These are phyloP conservation scores for Ascochyta rabiei DNA, from an alignment of 2,329 filamentous ascomycete genomes.

Conservation along the genomic window DNA sequence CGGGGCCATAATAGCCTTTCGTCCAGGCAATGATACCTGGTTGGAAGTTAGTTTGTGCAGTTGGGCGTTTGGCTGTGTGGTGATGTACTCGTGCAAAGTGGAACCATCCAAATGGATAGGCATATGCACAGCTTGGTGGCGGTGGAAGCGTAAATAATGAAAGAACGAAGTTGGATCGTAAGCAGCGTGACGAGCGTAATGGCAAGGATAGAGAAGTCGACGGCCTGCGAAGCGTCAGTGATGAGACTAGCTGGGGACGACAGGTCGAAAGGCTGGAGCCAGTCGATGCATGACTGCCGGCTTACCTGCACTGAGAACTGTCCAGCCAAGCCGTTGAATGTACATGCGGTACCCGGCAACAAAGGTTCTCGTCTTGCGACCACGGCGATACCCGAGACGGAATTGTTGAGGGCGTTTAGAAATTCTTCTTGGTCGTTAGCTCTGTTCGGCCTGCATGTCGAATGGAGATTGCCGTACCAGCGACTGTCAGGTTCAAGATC, in stretches of 20 bases:
- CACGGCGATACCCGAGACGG: conserved; percentile 49
- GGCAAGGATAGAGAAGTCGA: conserved; percentile 52
- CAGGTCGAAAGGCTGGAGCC: no score
- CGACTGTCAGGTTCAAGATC: conserved; percentile 31
- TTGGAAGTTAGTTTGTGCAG: not conserved
- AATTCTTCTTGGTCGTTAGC: conserved; percentile 20
- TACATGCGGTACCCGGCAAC: conserved; percentile 44
- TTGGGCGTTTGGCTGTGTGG: not conserved
- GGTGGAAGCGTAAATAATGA: conserved; percentile 40
- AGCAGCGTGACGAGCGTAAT: conserved; percentile 54
- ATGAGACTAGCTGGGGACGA: not conserved
- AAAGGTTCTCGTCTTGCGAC: conserved; percentile 35
- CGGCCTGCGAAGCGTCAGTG: conserved; percentile 19
- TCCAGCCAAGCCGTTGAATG: conserved; percentile 53
- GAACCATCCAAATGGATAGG: conserved; percentile 50
- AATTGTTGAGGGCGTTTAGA: conserved; percentile 52
- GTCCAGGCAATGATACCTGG: conserved; percentile 12
- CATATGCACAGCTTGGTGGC: conserved; percentile 44
- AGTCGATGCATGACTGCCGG: not conserved
- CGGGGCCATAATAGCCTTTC: conserved; percentile 35
- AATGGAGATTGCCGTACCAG: conserved; percentile 13
- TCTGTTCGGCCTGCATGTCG: not conserved
- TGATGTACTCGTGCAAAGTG: conserved; percentile 46
- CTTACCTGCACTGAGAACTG: conserved; percentile 54
- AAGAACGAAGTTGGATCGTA: conserved; percentile 47